These are phyloP conservation scores for Clonostachys rhizophaga DNA, from an alignment of 2,329 filamentous ascomycete genomes.

Conservation along the genomic window DNA sequence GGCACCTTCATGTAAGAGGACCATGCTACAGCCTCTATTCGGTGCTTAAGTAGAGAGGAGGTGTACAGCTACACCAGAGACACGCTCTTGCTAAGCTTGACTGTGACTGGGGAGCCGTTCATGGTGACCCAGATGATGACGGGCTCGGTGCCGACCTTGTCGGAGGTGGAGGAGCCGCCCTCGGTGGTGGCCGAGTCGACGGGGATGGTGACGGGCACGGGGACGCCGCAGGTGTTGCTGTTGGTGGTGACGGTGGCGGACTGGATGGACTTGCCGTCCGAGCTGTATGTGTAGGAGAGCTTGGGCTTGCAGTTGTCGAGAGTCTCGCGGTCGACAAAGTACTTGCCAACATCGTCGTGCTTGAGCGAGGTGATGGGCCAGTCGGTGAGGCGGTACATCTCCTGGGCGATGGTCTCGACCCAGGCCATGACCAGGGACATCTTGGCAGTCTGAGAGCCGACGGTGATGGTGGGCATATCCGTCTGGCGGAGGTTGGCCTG, in stretches of 20 bases:
- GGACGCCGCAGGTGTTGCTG: slow-evolving; percentile 42
- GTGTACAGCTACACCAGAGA: background rate
- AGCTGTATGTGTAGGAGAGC: slow-evolving; percentile 36
- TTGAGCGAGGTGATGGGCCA: slow-evolving; percentile 15
- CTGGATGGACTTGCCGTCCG: slow-evolving; percentile 36
- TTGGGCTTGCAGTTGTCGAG: slow-evolving; percentile 46
- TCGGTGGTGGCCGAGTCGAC: slow-evolving; percentile 30
- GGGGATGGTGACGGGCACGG: slow-evolving; percentile 51
- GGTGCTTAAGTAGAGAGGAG: too few species aligned
- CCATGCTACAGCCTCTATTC: too few species aligned
- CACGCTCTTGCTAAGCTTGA: slow-evolving; percentile 17
- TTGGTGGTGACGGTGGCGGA: slow-evolving; percentile 43
- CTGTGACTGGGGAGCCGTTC: slow-evolving; percentile 34
- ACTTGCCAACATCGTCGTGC: slow-evolving; percentile 40
- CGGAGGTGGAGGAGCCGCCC: slow-evolving; percentile 32
- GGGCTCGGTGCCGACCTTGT: slow-evolving; percentile 50
- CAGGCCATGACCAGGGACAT: slow-evolving; percentile 52
- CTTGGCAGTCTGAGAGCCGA: slow-evolving; percentile 39
- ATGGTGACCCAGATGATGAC: slow-evolving; percentile 43
- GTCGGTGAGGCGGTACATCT: slow-evolving; percentile 41
- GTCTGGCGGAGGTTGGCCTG: slow-evolving; percentile 54
- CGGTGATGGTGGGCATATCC: slow-evolving; percentile 37
- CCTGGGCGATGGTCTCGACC: slow-evolving; percentile 47
- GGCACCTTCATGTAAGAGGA: too few species aligned
- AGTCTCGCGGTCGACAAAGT: slow-evolving; percentile 46